phyloP scores from a whole-genome alignment of 169 alveolate species.

The Plasmodium ovale region DNA sequence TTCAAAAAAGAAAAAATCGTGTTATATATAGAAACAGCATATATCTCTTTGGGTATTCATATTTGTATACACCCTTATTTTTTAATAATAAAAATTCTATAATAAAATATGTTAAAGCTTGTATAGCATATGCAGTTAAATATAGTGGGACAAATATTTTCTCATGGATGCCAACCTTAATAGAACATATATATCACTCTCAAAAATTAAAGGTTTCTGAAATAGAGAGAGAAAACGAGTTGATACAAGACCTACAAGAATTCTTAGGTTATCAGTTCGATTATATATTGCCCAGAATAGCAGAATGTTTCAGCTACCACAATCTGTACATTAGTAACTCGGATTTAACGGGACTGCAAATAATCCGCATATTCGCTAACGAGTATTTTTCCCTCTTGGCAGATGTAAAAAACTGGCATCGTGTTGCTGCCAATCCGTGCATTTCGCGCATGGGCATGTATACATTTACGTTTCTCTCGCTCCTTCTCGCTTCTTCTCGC shows the following conservation, averaged over 20 bases:
- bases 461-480: neutral
- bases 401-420: constrained; percentile 10
- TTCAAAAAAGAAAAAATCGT: constrained; percentile 70
- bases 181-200: constrained; percentile 55
- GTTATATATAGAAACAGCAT: constrained; percentile 44
- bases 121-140: constrained; percentile 68
- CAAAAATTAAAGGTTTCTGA: constrained; percentile 50
- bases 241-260: constrained; percentile 63
- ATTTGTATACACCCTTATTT: constrained; percentile 63
- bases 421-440: no score
- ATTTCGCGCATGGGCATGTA: neutral
- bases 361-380: constrained; percentile 37
- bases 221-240: constrained; percentile 38
- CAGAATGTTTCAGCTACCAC: constrained; percentile 57
- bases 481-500: no score
- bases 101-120: constrained; percentile 63
- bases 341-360: constrained; percentile 49
- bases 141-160: constrained; percentile 48
- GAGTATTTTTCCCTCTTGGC: constrained; percentile 70
- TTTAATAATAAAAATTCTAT: constrained; percentile 63
- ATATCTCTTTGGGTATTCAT: constrained; percentile 58
- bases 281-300: constrained; percentile 54
- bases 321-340: constrained; percentile 44
- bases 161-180: constrained; percentile 68
- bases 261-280: constrained; percentile 53